Evolutionary conservation across 495 filamentous ascomycete genomes (phyloP).

Genomic region (Xylaria intraflava): DNA sequence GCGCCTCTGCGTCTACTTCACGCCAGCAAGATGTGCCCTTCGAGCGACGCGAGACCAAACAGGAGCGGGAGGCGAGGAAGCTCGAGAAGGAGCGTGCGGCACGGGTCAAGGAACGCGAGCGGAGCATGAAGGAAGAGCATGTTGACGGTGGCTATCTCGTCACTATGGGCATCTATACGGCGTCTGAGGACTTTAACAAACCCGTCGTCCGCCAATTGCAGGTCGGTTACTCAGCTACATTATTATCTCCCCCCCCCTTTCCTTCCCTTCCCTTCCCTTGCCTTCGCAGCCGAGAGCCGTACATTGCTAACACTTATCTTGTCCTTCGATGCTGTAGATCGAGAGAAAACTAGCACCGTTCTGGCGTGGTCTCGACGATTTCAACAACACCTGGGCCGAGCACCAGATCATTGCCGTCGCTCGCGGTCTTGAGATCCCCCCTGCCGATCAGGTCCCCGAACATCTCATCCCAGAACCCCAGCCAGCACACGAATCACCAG

Average conservation of each 20-base stretch:
- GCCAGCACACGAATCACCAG: slow-evolving; percentile 28
- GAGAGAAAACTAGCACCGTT: slow-evolving; percentile 90
- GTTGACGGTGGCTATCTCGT: slow-evolving; percentile 94
- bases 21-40: slow-evolving; percentile 29
- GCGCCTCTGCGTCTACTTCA: slow-evolving; percentile 16
- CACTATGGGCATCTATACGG: slow-evolving; percentile 88
- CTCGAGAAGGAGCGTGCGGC: slow-evolving; percentile 71
- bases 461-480: slow-evolving; percentile 51
- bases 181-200: slow-evolving; percentile 90
- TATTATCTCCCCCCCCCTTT: not conserved
- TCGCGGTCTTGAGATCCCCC: slow-evolving; percentile 74
- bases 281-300: not conserved
- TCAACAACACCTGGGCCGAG: slow-evolving; percentile 84
- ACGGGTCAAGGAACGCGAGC: slow-evolving; percentile 74
- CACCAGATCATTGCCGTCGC: slow-evolving; percentile 88
- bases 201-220: slow-evolving; percentile 83
- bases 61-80: slow-evolving; percentile 81
- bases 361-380: slow-evolving; percentile 88
- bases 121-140: slow-evolving; percentile 87
- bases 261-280: not conserved
- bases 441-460: slow-evolving; percentile 71
- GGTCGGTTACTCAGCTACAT: slow-evolving; percentile 43
- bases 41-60: slow-evolving; percentile 74
- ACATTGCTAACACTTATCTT: slow-evolving; percentile 14
- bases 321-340: slow-evolving; percentile 49